Evolutionary conservation across 768 basidiomycete genomes (phyloP), one percentile per base, ranked within the genome.

Genomic region (Termitomyces sp.): DNA sequence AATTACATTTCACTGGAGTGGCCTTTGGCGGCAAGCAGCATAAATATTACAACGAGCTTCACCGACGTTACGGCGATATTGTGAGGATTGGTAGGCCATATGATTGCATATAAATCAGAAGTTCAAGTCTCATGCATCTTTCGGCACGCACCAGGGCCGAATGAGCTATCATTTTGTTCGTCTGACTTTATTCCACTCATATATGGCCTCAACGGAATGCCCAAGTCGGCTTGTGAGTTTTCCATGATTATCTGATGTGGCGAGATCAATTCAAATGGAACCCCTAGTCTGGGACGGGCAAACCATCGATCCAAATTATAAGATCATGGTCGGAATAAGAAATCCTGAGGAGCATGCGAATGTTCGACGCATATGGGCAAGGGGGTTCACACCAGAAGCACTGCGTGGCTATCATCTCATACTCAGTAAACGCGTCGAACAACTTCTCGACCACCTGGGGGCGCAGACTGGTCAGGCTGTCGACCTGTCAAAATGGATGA

Each of bases 11-110:
- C 3, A 69, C 69, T 0, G 69, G 55, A 40, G 58, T 75, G 16
- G 68, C 71, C 0, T 66, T 59, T 18, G 58, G 52, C 16, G 81
- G 82, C 0, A 74, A 75, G 58, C 73, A 77, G 20, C 79, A 86
- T 60, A 56, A 71, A 2, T 77, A 76, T 58, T 74, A 77, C 47
- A 67, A 76, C 40, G 56, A 66, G 5, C 62, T 86, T 20, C 85
- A 86, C 63, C 72, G 75, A 16, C 70, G 68, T 36, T 85, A 85
- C 55, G 85, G 85, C 0, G 74, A 79, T n/a, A 68, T 79, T 32
- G 80, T 87, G 16, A 74, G 85, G 53, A 75, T 79, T 44, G 85
- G 85, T 82, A 57, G 32, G 74, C 55, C 8, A 18, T 36, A 8
- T 5, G 14, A 35, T 33, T 14, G 4, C 32, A 18, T n/a, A 14